Conservation (phyloP, 202 grass and related monocot species). For the Carex sylvatica region DNA sequence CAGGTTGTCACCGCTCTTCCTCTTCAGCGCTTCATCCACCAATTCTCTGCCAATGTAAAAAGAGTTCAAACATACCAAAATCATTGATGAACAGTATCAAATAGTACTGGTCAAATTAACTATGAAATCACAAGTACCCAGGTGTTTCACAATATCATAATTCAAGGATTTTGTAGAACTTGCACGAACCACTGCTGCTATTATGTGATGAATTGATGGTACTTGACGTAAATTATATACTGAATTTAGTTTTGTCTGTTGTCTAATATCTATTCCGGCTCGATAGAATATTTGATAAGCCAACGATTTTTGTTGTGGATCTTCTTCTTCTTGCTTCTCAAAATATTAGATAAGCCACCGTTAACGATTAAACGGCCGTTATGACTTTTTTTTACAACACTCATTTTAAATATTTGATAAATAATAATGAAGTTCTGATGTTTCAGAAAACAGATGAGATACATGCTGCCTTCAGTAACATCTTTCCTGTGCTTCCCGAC, state of each 20-base stretch:
- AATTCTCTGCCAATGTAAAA: constrained; percentile 39
- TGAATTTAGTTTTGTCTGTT: no score
- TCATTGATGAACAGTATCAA: background rate
- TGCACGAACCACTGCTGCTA: background rate
- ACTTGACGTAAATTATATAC: background rate
- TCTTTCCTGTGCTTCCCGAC: constrained; percentile 18
- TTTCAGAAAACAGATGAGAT: constrained; percentile 18
- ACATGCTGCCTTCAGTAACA: constrained; percentile 20
- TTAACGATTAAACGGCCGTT: no score
- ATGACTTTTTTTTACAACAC: no score
- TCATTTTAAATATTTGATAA: background rate
- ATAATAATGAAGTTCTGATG: constrained; percentile 6
- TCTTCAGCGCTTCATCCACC: constrained; percentile 81
- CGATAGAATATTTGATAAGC: no score
- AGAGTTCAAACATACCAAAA: background rate
- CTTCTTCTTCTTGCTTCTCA: no score
- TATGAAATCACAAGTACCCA: background rate
- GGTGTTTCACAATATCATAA: background rate
- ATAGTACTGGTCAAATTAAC: background rate
- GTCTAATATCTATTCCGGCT: no score
- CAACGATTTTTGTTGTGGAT: no score
- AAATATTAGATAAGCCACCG: no score
- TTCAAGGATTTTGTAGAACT: background rate
- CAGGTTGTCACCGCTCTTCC: constrained; percentile 86
- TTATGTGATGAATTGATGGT: background rate